Evolutionary conservation across 129 eudicot genomes (phyloP), one percentile per base, ranked within the genome.

Genomic region (Artemisia argyi): DNA sequence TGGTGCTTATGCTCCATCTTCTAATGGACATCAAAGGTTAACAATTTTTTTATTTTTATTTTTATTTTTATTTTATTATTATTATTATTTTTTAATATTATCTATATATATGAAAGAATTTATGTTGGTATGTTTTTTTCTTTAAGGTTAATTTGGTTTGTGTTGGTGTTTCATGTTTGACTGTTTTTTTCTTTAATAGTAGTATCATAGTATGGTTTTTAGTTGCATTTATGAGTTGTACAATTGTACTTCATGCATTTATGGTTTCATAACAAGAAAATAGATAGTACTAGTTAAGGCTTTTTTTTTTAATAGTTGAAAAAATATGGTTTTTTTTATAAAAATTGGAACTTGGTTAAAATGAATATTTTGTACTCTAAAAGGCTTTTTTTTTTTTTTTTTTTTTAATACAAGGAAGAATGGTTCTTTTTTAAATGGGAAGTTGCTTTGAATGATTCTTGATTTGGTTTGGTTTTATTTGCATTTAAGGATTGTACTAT

Each of bases 1-100:
- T 73, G 73, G 75, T 56, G 71, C 68, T 69, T 77, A 69, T 77
- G 65, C 69, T 61, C 58, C 76, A 14, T 69, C 81, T 60, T 68
- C 75, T 3, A 76, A 76, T 76, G 80, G 56, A 50, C 19, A 63
- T 63, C 22, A n/a, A 65, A 78, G 82, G 82, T 78, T 71, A 0
- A 20, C 3, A 53, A 53, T 62, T 3, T 11, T 39, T 39, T 39
- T 39, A 0, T 39, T 6, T 20, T 20, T 20, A 20, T 20, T 20
- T 20, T 20, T 20, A 20, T 20, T 20, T 0, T 20, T 20, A 20
- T 20, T 20, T 20, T 20, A 20, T 20, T 20, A 20, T 20, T 20
- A 20, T 20, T 20, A 20, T 20, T 20, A 20, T 20, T 20, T 20
- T 0, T 20, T 20, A 20, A 0, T 20, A 20, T 20, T 20, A 20